A percentile compares a stretch with the other conserved stretches of the same genome.
Evolutionary conservation across 179 eudicot genomes (phyloP).

Genomic region (Pouteria campechiana): DNA sequence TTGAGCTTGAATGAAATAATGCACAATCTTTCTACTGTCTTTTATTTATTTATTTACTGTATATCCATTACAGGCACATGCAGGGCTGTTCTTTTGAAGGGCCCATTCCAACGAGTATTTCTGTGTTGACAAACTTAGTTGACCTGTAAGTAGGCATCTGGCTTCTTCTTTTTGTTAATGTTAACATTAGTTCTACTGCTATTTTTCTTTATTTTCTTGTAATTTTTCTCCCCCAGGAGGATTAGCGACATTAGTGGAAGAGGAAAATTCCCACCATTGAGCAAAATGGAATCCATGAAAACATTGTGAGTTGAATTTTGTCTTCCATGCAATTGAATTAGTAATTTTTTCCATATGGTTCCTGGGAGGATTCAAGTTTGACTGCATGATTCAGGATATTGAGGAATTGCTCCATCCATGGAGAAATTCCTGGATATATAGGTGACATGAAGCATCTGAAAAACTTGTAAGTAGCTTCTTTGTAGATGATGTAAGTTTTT

Average conservation of each 20-base stretch:
- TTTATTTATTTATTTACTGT: background rate
- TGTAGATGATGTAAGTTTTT: no score
- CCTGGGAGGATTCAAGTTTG: background rate
- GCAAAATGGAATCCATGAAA: constrained; percentile 24
- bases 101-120: constrained; percentile 44
- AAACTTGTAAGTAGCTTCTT: constrained; percentile 28
- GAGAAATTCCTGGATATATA: constrained; percentile 33
- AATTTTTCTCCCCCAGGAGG: constrained; percentile 31
- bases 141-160: constrained; percentile 28
- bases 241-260: constrained; percentile 41
- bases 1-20: no score
- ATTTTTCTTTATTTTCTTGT: background rate
- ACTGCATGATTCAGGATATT: constrained; percentile 21
- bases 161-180: background rate
- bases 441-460: constrained; percentile 32
- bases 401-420: constrained; percentile 33
- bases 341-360: background rate
- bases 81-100: constrained; percentile 50
- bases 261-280: constrained; percentile 28
- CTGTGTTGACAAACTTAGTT: constrained; percentile 30
- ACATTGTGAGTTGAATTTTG: constrained; percentile 22
- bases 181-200: no score
- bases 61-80: constrained; percentile 28
- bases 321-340: background rate
- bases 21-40: background rate